Base-by-base conservation (phyloP, 176 grass and related monocot genomes). In the Carex cristatella region DNA sequence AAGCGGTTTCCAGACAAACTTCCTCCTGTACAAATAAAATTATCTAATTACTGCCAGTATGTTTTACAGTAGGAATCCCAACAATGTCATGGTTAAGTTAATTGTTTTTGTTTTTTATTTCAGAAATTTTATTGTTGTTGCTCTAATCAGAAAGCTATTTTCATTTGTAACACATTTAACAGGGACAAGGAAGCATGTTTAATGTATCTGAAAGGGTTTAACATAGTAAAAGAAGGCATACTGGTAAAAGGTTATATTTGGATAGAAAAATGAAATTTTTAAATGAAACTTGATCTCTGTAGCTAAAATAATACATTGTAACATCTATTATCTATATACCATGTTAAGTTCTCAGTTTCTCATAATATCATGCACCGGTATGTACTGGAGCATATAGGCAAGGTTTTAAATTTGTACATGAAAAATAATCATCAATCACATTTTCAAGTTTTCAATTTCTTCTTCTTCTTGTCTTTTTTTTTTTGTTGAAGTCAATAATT, bases 1-100 rank as follows among this genome's bases (percentile, higher is more conserved):
- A 46, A 98, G 91, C 18, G 91, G 95, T 85, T 85, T 98, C 95
- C 91, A 98, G 8, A 92, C 16, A 1, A 98, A 98, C 68, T 90
- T 91, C 28, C 93, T 98, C 95, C 95, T 98, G 89, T 79, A 56
- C 7, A 12, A 57, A 86, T 54, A 5, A 62, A 46, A 10, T 0
- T 18, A 46, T 27, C 4, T 35, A 23, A 16, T 55, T 44, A 15
- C 23, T 79, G 62, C 7, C 27, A 27, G 70, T 31, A 65, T 49
- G 0, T 68, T 68, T 18, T 31, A 59, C 53, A 0, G 35, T 2
- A 32, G 3, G 10, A 68, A 69, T 18, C 66, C 42, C 15, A 69
- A 3, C 14, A 42, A 38, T 35, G 5, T 37, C 33, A 1, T 69
- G 35, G 13, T 69, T 16, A 37, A 16, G 32, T 69, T 44, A 70